A percentile compares a stretch with the other conserved stretches of the same genome.
Conservation (phyloP, 2,329 filamentous ascomycete genomes). For the Amauroascus niger region DNA sequence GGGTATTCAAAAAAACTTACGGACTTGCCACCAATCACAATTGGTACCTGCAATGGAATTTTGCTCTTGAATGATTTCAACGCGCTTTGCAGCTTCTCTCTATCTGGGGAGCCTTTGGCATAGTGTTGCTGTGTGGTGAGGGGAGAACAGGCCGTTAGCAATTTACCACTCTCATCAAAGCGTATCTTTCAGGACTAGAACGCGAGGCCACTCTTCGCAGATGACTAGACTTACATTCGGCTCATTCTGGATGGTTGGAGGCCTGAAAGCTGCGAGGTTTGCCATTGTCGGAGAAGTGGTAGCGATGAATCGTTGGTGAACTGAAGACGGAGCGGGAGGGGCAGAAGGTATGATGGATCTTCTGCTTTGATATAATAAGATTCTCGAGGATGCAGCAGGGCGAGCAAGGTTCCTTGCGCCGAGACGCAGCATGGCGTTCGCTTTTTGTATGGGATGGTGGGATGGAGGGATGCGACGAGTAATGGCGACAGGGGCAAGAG, state of each 20-base stretch:
- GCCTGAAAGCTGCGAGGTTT: constrained; percentile 74
- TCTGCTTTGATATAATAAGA: not conserved
- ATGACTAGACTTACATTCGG: constrained; percentile 63
- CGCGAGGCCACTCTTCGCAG: not conserved
- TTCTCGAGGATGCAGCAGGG: not conserved
- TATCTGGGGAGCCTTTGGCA: constrained; percentile 68
- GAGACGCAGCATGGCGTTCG: constrained; percentile 3
- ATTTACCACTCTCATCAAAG: not conserved
- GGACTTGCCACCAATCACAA: constrained; percentile 74
- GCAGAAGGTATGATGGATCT: not conserved
- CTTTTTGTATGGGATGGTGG: not conserved
- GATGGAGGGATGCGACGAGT: not conserved
- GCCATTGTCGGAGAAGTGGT: constrained; percentile 24
- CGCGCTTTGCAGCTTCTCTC: constrained; percentile 64
- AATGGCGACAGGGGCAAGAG: not conserved
- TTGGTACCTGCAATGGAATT: constrained; percentile 65
- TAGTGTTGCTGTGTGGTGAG: constrained; percentile 64
- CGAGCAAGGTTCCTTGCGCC: constrained; percentile 5
- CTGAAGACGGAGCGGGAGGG: not conserved
- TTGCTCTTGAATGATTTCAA: constrained; percentile 59
- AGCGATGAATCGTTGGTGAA: constrained; percentile 1
- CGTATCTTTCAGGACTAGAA: not conserved
- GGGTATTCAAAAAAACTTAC: constrained; percentile 39
- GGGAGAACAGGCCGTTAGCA: not conserved
- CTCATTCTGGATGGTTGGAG: constrained; percentile 80